phyloP scores from a whole-genome alignment of 2,329 filamentous ascomycete species.

The Microdochium bolleyi region DNA sequence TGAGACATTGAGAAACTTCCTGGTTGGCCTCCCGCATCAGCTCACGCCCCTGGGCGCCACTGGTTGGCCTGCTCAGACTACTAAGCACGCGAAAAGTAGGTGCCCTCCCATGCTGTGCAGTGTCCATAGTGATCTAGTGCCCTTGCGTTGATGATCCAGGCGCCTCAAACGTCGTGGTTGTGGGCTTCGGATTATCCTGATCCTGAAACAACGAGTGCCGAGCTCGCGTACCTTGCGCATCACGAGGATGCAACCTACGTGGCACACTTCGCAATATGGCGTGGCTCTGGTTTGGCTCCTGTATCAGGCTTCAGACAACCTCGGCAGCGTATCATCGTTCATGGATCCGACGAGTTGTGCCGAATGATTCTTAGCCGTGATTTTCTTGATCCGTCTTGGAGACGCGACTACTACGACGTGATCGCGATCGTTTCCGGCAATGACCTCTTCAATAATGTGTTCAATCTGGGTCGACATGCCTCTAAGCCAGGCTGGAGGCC shows the following conservation, averaged over 20 bases:
- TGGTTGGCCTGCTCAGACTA: neutral
- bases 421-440: neutral
- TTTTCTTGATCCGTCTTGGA: neutral
- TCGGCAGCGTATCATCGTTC: neutral
- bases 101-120: neutral
- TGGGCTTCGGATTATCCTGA: neutral
- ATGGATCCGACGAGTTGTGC: neutral
- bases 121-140: neutral
- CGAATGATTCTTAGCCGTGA: neutral
- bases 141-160: neutral
- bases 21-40: neutral
- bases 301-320: neutral
- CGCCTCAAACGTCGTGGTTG: neutral
- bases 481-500: neutral
- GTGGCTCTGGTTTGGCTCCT: neutral
- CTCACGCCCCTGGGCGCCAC: neutral
- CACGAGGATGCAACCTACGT: neutral
- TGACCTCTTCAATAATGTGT: neutral
- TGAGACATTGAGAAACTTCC: neutral
- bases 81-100: neutral
- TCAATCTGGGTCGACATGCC: neutral
- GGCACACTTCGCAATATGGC: neutral
- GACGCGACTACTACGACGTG: neutral
- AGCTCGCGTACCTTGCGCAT: neutral
- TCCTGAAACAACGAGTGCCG: neutral